phyloP scores from a whole-genome alignment of 345 rosid species.

The Eucalyptus decipiens region DNA sequence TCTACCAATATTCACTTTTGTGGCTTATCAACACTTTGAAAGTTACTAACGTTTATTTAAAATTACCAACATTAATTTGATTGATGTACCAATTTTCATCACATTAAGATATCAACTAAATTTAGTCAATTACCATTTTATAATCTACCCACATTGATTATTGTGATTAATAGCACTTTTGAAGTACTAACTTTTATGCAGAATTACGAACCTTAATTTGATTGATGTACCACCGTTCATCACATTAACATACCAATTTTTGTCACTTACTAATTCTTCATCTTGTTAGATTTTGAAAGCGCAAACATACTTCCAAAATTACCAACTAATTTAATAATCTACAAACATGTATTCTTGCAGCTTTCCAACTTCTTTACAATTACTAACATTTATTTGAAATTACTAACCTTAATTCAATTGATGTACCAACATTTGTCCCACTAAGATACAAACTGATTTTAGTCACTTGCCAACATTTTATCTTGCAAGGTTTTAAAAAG shows the following conservation, averaged over 20 bases:
- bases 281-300: neutral
- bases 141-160: accelerated
- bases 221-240: accelerated
- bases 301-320: accelerated
- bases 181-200: accelerated
- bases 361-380: accelerated
- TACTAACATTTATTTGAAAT: neutral
- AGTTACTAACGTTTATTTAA: accelerated
- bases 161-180: accelerated
- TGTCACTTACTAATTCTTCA: no score
- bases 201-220: neutral
- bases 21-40: accelerated
- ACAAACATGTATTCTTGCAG: accelerated
- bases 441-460: neutral
- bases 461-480: neutral
- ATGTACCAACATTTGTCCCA: accelerated
- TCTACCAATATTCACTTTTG: neutral
- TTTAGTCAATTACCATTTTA: neutral
- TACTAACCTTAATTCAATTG: neutral
- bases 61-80: neutral
- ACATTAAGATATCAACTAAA: accelerated
- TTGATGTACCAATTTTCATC: accelerated
- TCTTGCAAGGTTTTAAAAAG: accelerated
- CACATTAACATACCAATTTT: neutral
- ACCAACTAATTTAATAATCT: accelerated